Percentiles rank a stretch among this genome's conserved stretches.
Evolutionary conservation across 345 rosid genomes (phyloP).

Genomic region (Cochlearia excelsa): DNA sequence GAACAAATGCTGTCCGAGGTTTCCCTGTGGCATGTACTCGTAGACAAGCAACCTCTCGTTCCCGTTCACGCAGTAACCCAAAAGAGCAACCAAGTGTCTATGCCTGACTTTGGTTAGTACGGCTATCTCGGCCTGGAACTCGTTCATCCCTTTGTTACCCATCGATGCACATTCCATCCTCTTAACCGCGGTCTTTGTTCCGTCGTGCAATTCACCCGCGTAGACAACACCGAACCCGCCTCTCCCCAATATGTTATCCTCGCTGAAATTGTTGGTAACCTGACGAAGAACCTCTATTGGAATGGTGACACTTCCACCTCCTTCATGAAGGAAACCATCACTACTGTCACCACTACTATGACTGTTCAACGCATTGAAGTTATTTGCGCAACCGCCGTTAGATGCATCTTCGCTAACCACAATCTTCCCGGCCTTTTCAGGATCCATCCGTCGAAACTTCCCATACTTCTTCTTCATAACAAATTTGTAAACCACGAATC

Average conservation of each 20-base stretch:
- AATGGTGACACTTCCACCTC: slow-evolving; percentile 59
- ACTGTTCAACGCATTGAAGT: slow-evolving; percentile 47
- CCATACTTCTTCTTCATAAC: slow-evolving; percentile 39
- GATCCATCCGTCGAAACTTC: slow-evolving; percentile 45
- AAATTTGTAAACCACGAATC: slow-evolving; percentile 51
- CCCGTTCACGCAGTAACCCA: slow-evolving; percentile 78
- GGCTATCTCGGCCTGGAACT: slow-evolving; percentile 83
- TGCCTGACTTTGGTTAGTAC: slow-evolving; percentile 88
- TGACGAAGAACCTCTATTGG: slow-evolving; percentile 66
- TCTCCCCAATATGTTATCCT: slow-evolving; percentile 63
- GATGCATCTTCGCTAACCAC: slow-evolving; percentile 40
- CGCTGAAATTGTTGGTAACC: slow-evolving; percentile 70
- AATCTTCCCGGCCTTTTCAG: slow-evolving; percentile 43
- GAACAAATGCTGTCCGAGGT: slow-evolving; percentile 71
- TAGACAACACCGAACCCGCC: slow-evolving; percentile 94
- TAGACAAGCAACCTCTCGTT: slow-evolving; percentile 77
- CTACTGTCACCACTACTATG: slow-evolving; percentile 59
- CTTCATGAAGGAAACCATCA: slow-evolving; percentile 51
- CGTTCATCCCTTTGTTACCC: slow-evolving; percentile 71
- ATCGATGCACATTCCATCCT: slow-evolving; percentile 64
- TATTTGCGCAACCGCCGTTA: slow-evolving; percentile 36
- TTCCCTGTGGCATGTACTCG: slow-evolving; percentile 92
- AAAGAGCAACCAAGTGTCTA: slow-evolving; percentile 78
- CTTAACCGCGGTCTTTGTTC: slow-evolving; percentile 79
- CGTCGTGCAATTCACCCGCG: slow-evolving; percentile 79